Conservation (phyloP, 2,329 filamentous ascomycete species). For the Diaporthe sp. region DNA sequence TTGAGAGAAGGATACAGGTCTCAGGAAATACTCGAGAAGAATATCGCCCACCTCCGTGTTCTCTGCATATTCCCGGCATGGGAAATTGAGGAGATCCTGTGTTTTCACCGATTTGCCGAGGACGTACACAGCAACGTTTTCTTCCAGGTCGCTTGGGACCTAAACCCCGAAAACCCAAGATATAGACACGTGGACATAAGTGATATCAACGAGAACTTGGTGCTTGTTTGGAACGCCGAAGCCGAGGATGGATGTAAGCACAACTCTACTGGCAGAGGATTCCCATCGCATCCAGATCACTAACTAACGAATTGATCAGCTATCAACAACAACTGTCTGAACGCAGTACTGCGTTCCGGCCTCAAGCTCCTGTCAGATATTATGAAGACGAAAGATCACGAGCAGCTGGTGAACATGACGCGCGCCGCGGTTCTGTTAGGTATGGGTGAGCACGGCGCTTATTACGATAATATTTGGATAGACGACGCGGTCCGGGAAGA, state of each 20-base stretch:
- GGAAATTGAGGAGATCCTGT: conserved; percentile 24
- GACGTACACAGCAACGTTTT: neutral
- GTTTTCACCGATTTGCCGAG: conserved; percentile 15
- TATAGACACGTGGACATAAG: neutral
- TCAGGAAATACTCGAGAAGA: neutral
- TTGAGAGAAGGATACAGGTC: neutral
- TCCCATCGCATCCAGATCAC: neutral
- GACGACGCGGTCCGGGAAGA: neutral
- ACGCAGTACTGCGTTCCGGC: neutral
- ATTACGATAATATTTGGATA: neutral
- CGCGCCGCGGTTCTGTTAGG: neutral
- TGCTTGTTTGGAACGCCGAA: neutral
- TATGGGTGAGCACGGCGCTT: neutral
- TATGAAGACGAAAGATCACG: neutral
- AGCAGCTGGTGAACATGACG: conserved; percentile 1
- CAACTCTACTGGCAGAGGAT: neutral
- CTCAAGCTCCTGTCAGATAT: neutral
- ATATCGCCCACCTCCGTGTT: conserved; percentile 3
- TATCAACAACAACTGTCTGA: neutral
- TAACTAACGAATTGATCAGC: neutral
- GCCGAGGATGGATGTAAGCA: neutral
- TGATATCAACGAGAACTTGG: neutral
- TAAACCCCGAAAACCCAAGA: conserved; percentile 16
- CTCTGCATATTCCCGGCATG: conserved; percentile 12
- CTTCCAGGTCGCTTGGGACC: conserved; percentile 19